A percentile compares a stretch with the other conserved stretches of the same genome.
Conservation (phyloP, 345 rosid species). For the Murraya paniculata region DNA sequence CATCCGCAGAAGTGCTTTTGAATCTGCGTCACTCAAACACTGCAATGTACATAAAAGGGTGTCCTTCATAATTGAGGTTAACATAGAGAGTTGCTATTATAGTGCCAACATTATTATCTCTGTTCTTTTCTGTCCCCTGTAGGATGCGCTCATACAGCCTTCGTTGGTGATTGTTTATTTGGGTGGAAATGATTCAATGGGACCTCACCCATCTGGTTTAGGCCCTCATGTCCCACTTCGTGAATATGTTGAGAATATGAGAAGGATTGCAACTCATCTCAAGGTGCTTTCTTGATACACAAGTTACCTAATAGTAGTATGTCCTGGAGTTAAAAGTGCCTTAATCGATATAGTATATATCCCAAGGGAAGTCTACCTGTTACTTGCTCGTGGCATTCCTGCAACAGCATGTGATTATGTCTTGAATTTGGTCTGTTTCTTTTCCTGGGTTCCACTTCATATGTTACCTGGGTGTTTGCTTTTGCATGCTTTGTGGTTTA, state of each 20-base stretch:
- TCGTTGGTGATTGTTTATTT: conserved; percentile 82
- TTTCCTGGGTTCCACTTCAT: neutral
- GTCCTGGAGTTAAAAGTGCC: neutral
- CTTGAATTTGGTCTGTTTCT: neutral
- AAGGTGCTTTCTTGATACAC: conserved; percentile 46
- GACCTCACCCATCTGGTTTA: conserved; percentile 84
- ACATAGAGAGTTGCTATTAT: neutral
- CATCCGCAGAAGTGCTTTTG: neutral
- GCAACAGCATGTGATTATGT: neutral
- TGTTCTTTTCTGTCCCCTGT: neutral
- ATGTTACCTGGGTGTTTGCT: neutral
- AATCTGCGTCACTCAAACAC: neutral
- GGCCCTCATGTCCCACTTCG: conserved; percentile 92
- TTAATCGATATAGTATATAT: neutral
- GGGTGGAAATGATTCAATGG: conserved; percentile 98
- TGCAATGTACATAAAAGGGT: neutral
- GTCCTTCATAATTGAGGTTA: neutral
- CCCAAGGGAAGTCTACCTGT: neutral
- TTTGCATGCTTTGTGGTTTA: neutral
- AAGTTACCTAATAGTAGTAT: neutral
- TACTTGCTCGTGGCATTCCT: neutral
- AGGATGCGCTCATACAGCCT: conserved; percentile 82
- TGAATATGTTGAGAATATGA: conserved; percentile 80
- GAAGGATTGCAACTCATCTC: conserved; percentile 68
- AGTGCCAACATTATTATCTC: neutral